A percentile compares a stretch with the other conserved stretches of the same genome.
Evolutionary conservation across 2,329 filamentous ascomycete species (phyloP).

Genomic region (Ophiostoma perfectum): DNA sequence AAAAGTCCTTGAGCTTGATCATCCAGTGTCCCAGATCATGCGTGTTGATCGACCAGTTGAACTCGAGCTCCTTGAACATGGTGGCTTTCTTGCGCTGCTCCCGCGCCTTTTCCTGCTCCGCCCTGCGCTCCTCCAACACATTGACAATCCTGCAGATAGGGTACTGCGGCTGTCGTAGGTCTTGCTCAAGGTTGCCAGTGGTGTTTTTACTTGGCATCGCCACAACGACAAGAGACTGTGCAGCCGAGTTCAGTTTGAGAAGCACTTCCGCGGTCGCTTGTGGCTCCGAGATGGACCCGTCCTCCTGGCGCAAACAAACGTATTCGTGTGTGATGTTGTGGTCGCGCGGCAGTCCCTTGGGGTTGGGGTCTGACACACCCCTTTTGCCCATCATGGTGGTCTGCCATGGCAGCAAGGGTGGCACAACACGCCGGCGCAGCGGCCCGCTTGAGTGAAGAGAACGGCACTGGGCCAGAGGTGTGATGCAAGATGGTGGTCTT

Average conservation of each 20-base stretch:
- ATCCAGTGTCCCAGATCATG: conserved; percentile 72
- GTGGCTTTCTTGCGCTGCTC: conserved; percentile 37
- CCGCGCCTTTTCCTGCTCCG: conserved; percentile 41
- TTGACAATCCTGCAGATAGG: conserved; percentile 69
- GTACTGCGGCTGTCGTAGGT: conserved; percentile 29
- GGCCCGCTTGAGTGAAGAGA: conserved; percentile 9
- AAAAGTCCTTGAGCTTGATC: conserved; percentile 60
- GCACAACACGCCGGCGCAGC: background rate
- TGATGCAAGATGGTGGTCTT: background rate
- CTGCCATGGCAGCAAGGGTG: background rate
- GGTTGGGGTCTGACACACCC: background rate
- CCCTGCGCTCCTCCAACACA: conserved; percentile 46
- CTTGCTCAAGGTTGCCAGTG: background rate
- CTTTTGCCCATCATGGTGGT: background rate
- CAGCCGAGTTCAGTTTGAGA: conserved; percentile 33
- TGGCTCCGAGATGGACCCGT: conserved; percentile 38
- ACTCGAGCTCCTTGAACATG: conserved; percentile 69
- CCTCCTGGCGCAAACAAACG: conserved; percentile 35
- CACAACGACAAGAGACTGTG: conserved; percentile 40
- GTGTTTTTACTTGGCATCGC: background rate
- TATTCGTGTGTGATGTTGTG: conserved; percentile 39
- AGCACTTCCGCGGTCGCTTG: conserved; percentile 40
- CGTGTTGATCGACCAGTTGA: conserved; percentile 79
- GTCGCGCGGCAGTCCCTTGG: conserved; percentile 37
- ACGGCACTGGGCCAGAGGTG: background rate